A percentile compares a stretch with the other conserved stretches of the same genome.
Evolutionary conservation across 2,329 filamentous ascomycete species (phyloP).

Genomic region (Salinomyces thailandicus): DNA sequence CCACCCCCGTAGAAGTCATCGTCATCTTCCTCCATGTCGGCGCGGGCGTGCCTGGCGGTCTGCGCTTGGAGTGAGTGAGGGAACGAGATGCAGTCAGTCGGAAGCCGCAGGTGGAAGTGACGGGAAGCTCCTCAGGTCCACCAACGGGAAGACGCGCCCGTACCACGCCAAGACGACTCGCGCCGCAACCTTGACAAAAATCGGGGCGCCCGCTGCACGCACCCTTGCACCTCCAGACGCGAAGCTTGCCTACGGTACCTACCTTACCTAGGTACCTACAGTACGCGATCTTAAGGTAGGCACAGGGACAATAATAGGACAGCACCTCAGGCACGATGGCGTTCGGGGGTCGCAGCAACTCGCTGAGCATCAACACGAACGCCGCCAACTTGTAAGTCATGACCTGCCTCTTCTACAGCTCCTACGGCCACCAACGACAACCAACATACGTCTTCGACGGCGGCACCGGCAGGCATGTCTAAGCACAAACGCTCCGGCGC

Average conservation of each 20-base stretch:
- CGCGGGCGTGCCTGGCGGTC: too few species aligned
- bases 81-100: neutral
- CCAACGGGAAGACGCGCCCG: neutral
- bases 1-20: conserved; percentile 39
- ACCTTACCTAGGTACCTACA: too few species aligned
- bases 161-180: too few species aligned
- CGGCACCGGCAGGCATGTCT: neutral
- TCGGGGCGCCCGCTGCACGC: too few species aligned
- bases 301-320: too few species aligned
- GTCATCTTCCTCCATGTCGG: conserved; percentile 45
- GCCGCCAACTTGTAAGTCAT: conserved; percentile 31
- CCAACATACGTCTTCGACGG: too few species aligned
- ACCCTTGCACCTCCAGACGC: neutral
- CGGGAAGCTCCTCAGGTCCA: neutral
- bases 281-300: too few species aligned
- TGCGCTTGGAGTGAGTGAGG: neutral
- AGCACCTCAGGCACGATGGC: too few species aligned
- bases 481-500: neutral
- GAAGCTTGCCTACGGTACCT: too few species aligned
- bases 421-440: too few species aligned
- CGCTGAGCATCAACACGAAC: conserved; percentile 46
- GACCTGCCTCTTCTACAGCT: conserved; percentile 1
- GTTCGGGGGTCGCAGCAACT: conserved; percentile 39
- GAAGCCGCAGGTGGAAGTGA: neutral
- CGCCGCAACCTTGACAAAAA: too few species aligned